Conservation (phyloP, 768 basidiomycete species). For the Trametes villosa region DNA sequence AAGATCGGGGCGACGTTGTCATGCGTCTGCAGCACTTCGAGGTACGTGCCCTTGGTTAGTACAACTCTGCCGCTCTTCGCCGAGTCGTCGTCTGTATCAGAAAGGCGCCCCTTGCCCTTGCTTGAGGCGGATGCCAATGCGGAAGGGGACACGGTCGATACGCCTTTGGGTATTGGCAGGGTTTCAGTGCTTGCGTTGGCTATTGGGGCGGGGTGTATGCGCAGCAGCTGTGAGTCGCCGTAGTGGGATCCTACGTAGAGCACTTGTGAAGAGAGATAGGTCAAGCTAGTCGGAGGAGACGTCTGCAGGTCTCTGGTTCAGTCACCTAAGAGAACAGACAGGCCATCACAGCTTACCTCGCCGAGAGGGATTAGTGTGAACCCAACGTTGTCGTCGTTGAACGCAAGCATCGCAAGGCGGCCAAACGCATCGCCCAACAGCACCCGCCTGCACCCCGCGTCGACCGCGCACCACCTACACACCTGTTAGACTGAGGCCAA, state of each 20-base stretch:
- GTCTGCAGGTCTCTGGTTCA: constrained; percentile 48
- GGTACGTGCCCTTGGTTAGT: constrained; percentile 54
- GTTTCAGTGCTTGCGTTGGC: constrained; percentile 46
- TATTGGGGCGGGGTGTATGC: constrained; percentile 53
- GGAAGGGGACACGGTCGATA: constrained; percentile 46
- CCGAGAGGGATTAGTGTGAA: constrained; percentile 70
- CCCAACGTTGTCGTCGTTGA: constrained; percentile 50
- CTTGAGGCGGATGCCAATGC: constrained; percentile 31
- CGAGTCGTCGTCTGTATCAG: constrained; percentile 41
- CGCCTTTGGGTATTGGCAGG: constrained; percentile 53
- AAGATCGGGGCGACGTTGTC: constrained; percentile 83
- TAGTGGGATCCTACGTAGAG: constrained; percentile 82
- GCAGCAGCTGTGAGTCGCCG: constrained; percentile 79
- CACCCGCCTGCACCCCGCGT: constrained; percentile 49
- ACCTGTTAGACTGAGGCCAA: too few relatives aligned
- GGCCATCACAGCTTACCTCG: constrained; percentile 49
- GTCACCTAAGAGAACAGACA: not conserved
- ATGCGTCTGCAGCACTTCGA: constrained; percentile 66
- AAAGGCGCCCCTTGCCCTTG: constrained; percentile 43
- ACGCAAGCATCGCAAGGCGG: constrained; percentile 64
- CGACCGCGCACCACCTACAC: constrained; percentile 57
- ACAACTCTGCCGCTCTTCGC: constrained; percentile 50
- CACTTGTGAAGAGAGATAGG: constrained; percentile 70
- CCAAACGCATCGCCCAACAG: constrained; percentile 76
- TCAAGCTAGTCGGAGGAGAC: constrained; percentile 71